phyloP scores from a whole-genome alignment of 2,329 filamentous ascomycete genomes.

The Fusarium sp. region DNA sequence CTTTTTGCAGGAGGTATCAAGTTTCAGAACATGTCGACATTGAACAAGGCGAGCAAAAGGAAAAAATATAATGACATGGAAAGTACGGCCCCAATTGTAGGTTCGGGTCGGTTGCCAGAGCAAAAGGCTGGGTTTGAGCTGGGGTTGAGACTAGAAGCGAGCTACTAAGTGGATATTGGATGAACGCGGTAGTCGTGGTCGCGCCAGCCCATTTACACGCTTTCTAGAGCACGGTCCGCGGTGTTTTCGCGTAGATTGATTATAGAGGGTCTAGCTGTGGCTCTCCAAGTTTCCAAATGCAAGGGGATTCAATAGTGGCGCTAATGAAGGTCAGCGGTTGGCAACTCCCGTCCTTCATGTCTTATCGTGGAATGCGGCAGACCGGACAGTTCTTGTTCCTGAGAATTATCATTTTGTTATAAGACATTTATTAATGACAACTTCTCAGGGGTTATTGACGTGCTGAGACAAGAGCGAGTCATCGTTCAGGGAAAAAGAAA shows the following conservation, averaged over 20 bases:
- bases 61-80: constrained; percentile 1
- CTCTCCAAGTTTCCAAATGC: constrained; percentile 4
- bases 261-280: neutral
- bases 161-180: constrained; percentile 23
- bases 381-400: neutral
- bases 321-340: constrained; percentile 15
- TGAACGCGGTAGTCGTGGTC: constrained; percentile 39
- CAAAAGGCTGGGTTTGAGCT: constrained; percentile 44
- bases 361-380: neutral
- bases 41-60: constrained; percentile 2
- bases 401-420: constrained; percentile 2
- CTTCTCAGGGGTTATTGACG: constrained; percentile 34
- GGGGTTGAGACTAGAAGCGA: constrained; percentile 40
- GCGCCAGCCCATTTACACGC: constrained; percentile 14
- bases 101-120: constrained; percentile 29
- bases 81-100: constrained; percentile 20
- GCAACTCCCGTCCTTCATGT: neutral
- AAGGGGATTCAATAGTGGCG: constrained; percentile 23
- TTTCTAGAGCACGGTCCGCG: constrained; percentile 21
- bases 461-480: constrained; percentile 20
- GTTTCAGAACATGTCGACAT: constrained; percentile 24
- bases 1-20: neutral
- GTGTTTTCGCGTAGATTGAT: constrained; percentile 40
- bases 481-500: constrained; percentile 1
- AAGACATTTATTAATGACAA: constrained; percentile 35